Conservation (phyloP, 345 rosid species). For the Citropsis articulata region DNA sequence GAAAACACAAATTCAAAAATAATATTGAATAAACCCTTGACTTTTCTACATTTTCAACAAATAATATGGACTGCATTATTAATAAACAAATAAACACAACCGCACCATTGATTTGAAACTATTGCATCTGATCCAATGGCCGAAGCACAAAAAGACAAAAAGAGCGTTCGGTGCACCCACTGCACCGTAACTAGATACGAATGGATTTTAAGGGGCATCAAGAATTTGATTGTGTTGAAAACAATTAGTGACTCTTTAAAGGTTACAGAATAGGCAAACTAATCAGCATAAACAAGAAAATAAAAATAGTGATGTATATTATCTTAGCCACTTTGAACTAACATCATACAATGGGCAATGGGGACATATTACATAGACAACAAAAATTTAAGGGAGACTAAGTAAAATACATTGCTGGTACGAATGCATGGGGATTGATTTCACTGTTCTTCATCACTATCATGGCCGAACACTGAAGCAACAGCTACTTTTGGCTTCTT, state of each 20-base stretch:
- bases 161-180: no score
- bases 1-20: no score
- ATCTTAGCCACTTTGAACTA: neutral
- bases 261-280: neutral
- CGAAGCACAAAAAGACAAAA: no score
- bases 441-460: conserved; percentile 72
- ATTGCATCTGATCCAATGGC: no score
- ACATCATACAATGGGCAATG: neutral
- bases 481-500: conserved; percentile 71
- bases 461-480: conserved; percentile 71
- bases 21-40: no score
- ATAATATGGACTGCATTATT: no score
- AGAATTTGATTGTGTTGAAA: neutral
- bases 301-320: neutral
- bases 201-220: no score
- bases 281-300: neutral
- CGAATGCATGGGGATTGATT: neutral
- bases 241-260: neutral
- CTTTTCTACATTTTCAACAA: no score
- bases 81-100: no score
- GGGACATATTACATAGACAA: neutral
- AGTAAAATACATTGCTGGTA: neutral
- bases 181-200: no score
- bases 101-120: no score
- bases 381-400: neutral